Base-by-base conservation (phyloP, 2,329 filamentous ascomycete species). In the Ophiostoma pallidulum region DNA sequence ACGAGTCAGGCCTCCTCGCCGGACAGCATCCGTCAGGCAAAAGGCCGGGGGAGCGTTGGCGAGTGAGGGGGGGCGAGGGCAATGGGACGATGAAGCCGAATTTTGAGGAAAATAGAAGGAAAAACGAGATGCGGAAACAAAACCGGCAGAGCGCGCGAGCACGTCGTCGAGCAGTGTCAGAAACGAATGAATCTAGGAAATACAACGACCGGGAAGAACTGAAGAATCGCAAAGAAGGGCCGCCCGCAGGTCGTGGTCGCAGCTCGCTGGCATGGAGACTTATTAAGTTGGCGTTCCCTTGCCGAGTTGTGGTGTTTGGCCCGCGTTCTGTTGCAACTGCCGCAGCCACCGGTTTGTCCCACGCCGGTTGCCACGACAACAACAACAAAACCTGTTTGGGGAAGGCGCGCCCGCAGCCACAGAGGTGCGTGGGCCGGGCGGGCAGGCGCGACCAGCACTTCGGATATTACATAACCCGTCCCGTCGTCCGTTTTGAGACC, bases 291-390 rank as follows among this genome's bases (percentile, higher is more conserved):
- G 48, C 38, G 43, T 39, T 19, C n/a, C 41, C 26, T 16, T n/a
- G n/a, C 36, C 29, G 12, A 12, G 35, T 37, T 48, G 28, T 22
- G n/a, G 33, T 47, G 36, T 42, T 18, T 45, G 31, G 29, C 33
- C 24, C 32, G 32, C 35, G 40, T 7, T 41, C 28, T 41, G 26
- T 26, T 19, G 19, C 18, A 10, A 5, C 6, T 5, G 24, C 24
- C 24, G 24, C 24, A 5, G 24, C 24, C 10, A 10, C 6, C 5
- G 24, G 6, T 28, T 10, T 38, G 48, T 38, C 32, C 38, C 39
- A 50, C 48, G 24, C 33, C 44, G 41, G 52, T 53, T 53, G 50
- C 45, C 42, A 53, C 44, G 47, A 50, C 52, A 52, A 53, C 51
- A 47, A 18, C 45, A 51, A 40, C 44, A 44, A 41, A 48, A 37